A percentile compares a stretch with the other conserved stretches of the same genome.
Conservation (phyloP, 2,329 filamentous ascomycete species). For the Penicillium sp. region DNA sequence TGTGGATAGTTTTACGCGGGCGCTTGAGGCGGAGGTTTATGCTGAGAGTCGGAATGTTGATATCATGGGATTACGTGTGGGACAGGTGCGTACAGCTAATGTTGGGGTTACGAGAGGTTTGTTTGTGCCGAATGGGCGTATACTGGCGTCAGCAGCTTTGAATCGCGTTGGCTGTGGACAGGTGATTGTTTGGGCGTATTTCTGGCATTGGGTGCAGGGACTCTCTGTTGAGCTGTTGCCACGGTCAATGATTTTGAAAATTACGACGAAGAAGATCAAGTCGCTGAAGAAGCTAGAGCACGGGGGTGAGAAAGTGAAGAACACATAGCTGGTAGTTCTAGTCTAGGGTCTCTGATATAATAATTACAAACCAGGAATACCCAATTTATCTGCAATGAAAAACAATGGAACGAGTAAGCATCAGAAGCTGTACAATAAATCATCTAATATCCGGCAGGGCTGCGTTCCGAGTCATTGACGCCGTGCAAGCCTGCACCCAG, state of each 20-base stretch:
- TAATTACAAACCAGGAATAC: constrained; percentile 8
- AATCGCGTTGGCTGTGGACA: constrained; percentile 37
- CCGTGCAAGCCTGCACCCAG: constrained; percentile 57
- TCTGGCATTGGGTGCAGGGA: constrained; percentile 33
- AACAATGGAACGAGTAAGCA: neutral
- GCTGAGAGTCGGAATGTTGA: constrained; percentile 40
- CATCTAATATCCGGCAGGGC: constrained; percentile 40
- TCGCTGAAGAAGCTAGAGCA: constrained; percentile 11
- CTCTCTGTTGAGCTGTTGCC: constrained; percentile 19
- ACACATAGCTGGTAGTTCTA: neutral
- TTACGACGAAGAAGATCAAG: constrained; percentile 9
- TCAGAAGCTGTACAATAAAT: constrained; percentile 4
- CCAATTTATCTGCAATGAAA: constrained; percentile 7
- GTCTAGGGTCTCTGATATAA: neutral
- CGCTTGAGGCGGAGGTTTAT: constrained; percentile 46
- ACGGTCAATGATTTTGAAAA: constrained; percentile 15
- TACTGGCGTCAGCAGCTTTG: constrained; percentile 34
- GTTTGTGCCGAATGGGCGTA: constrained; percentile 30
- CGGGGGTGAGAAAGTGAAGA: constrained; percentile 6
- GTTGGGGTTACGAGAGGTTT: constrained; percentile 23
- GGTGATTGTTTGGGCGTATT: constrained; percentile 32
- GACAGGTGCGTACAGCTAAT: constrained; percentile 29
- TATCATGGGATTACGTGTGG: constrained; percentile 41
- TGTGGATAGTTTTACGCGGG: constrained; percentile 41
- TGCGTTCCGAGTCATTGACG: constrained; percentile 37